These are phyloP conservation scores for Pezicula carpinea DNA, from an alignment of 2,329 filamentous ascomycete species.

Conservation along the genomic window DNA sequence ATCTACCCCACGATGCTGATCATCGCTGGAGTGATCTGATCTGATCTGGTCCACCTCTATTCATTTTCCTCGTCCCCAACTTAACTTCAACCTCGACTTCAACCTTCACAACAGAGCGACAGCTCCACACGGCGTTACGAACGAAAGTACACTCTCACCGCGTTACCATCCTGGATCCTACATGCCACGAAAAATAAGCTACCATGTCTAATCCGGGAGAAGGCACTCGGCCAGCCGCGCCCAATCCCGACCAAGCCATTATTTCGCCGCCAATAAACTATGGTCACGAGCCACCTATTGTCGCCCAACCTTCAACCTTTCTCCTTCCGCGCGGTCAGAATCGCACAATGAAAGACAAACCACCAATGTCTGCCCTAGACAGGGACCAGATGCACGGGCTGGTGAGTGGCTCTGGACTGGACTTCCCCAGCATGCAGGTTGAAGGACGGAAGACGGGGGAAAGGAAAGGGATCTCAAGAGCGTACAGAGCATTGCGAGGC, in stretches of 20 bases:
- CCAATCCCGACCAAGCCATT: slow-evolving; percentile 17
- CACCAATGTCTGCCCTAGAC: slow-evolving; percentile 59
- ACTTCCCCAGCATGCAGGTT: background rate
- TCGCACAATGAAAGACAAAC: slow-evolving; percentile 28
- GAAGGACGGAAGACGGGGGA: background rate
- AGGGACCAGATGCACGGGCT: slow-evolving; percentile 74
- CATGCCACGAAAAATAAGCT: slow-evolving; percentile 12
- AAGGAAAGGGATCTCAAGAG: background rate
- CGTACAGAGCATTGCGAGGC: slow-evolving; percentile 15
- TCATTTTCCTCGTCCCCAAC: no score
- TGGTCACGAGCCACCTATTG: slow-evolving; percentile 26
- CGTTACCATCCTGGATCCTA: slow-evolving; percentile 4
- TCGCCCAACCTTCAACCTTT: slow-evolving; percentile 32
- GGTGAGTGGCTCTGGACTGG: slow-evolving; percentile 46
- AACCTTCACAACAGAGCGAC: background rate
- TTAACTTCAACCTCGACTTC: no score
- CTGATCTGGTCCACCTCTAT: no score
- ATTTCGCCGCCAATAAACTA: slow-evolving; percentile 22
- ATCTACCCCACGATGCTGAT: no score
- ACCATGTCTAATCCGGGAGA: slow-evolving; percentile 30
- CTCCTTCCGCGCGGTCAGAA: slow-evolving; percentile 28
- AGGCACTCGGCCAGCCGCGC: slow-evolving; percentile 22
- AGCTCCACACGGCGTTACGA: background rate
- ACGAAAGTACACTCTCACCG: background rate
- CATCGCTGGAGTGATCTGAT: no score